These are phyloP conservation scores for Gossypium laxum DNA, from an alignment of 441 rosid species.

Conservation along the genomic window DNA sequence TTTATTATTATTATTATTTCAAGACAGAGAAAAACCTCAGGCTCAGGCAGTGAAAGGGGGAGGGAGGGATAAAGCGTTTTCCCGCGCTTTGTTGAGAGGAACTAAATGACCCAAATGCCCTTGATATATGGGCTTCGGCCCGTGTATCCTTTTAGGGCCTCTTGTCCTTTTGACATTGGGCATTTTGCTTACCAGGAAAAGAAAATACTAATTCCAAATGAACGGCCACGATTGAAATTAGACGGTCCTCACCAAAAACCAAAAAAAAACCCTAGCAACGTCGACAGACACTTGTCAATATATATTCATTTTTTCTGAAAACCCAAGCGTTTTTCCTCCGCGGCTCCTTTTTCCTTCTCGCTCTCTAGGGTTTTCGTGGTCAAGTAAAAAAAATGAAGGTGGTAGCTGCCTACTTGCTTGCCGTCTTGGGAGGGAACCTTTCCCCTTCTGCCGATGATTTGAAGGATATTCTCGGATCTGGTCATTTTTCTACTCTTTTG, in stretches of 20 bases:
- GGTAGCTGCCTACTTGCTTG: conserved; percentile 62
- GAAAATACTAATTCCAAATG: neutral
- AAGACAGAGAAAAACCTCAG: neutral
- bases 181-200: neutral
- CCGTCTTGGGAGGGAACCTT: conserved; percentile 71
- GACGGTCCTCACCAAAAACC: neutral
- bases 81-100: conserved; percentile 8
- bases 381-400: conserved; percentile 16
- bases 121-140: neutral
- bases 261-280: neutral
- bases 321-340: neutral
- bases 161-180: neutral
- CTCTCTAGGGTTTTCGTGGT: neutral
- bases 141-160: neutral
- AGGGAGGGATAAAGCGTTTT: conserved; percentile 5
- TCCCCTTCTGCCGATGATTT: conserved; percentile 57
- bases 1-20: neutral
- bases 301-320: neutral
- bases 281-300: neutral
- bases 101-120: neutral
- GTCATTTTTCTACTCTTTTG: conserved; percentile 20
- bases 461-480: conserved; percentile 57
- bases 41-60: neutral
- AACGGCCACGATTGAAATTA: conserved; percentile 5
- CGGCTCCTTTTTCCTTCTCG: neutral